Evolutionary conservation across 495 filamentous ascomycete species (phyloP), one percentile per base, ranked within the genome.

Genomic region (Glonium stellatum): DNA sequence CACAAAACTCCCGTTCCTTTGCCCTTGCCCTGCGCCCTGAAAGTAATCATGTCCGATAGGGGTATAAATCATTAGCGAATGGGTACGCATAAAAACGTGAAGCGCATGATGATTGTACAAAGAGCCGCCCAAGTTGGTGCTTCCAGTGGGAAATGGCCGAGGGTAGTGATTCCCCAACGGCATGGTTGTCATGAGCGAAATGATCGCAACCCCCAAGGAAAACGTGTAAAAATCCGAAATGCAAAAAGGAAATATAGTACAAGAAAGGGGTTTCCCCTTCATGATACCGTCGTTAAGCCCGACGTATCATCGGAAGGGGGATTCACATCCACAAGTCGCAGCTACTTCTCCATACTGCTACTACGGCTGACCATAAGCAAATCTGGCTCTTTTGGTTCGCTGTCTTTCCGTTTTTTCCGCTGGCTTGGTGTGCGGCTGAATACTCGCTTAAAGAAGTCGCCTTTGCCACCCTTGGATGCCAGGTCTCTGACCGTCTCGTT

Each of bases 341-440:
- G 31, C 19, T 44, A 23, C 22, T 39, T 21, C 18, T 57, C 58
- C 35, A 67, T 11, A 10, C 61, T 64, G 54, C 55, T 67, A 35
- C 52, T 60, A 54, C 65, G 57, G 56, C 54, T 58, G 19, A 56
- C 4, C 44, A n/a, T 18, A 15, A 50, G 48, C 2, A 22, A 34
- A 11, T 63, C 57, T 36, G 51, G n/a, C n/a, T n/a, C 12, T 11
- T 58, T 66, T 19, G 60, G 51, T n/a, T 63, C 60, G 64, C 53
- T 60, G 35, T 67, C 58, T 27, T 67, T 63, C 37, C 55, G 49
- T 50, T 63, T 66, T 49, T 59, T 70, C 53, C 68, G 62, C 11
- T 64, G 59, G 39, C 57, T 59, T 1, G 65, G 60, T 5, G 46
- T 63, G 8, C 68, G 62, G 25, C 35, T 54, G 27, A 69, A 41